Evolutionary conservation across 2,329 filamentous ascomycete genomes (phyloP), one percentile per base, ranked within the genome.

Genomic region (Colletotrichum sp.): DNA sequence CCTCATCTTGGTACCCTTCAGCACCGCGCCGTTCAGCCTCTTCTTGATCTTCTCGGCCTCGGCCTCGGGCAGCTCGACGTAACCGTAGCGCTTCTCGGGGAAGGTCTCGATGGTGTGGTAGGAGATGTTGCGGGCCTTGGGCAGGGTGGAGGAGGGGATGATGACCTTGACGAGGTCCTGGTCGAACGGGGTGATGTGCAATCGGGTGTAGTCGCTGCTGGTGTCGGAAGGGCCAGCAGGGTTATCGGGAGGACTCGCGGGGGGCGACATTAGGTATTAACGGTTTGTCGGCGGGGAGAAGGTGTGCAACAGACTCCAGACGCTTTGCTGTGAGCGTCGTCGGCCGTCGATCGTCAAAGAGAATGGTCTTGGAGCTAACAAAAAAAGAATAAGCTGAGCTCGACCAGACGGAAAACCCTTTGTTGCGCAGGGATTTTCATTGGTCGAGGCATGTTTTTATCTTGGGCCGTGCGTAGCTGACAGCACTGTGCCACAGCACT

Each of bases 21-120:
- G 86, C 28, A 95, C 94, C 3, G 94, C 91, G 36, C 96, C 96
- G 88, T 98, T 95, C 66, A 99, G 90, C 86, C 97, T 99, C 86
- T 94, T 96, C 86, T 93, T 95, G 70, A 99, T 86, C 84, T 96
- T 98, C n/a, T 96, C 94, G 12, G 96, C 97, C 79, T 98, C 96
- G 85, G 92, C 91, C 5, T 84, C 86, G 1, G 96, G 96, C 48
- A 99, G 86, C 63, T 98, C 96, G 75, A 99, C 89, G 86, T 95
- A 99, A 72, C 96, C 97, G 92, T 95, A 99, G 69, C 92, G 93
- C 82, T 92, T 94, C 79, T 99, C 97, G 16, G 96, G 96, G 78
- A 98, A 98, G 1, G 96, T 96, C 82, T 95, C 91, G 79, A 98
- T 86, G 7, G 89, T 88, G 85, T 99, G 96, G 85, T 94, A 98